Evolutionary conservation across 306 rosid species (phyloP).

Genomic region (Phaseolus lunatus): DNA sequence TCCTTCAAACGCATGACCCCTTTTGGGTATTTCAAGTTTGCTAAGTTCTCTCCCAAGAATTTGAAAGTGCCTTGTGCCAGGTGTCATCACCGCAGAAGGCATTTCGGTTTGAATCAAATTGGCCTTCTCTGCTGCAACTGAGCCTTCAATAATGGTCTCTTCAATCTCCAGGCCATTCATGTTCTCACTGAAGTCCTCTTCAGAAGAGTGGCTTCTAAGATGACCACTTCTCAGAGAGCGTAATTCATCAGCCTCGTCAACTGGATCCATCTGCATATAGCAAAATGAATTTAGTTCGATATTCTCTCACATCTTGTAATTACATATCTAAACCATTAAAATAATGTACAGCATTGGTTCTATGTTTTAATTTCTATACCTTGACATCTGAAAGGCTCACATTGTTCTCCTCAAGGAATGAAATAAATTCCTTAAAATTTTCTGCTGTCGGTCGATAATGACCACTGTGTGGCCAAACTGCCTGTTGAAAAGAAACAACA

Average conservation of each 20-base stretch:
- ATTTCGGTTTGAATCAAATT: conserved; percentile 41
- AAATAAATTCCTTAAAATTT: conserved; percentile 81
- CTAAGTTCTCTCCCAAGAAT: conserved; percentile 50
- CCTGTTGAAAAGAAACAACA: conserved; percentile 64
- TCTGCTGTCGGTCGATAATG: conserved; percentile 92
- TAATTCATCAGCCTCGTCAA: conserved; percentile 61
- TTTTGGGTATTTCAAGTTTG: conserved; percentile 68
- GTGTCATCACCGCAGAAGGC: conserved; percentile 43
- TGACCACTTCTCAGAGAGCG: conserved; percentile 61
- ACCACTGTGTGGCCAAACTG: conserved; percentile 99
- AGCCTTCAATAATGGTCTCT: conserved; percentile 48
- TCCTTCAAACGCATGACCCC: conserved; percentile 44
- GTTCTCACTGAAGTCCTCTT: conserved; percentile 67
- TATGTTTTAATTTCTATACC: conserved; percentile 58
- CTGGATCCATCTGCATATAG: conserved; percentile 75
- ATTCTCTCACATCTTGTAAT: conserved; percentile 17
- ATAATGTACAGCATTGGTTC: conserved; percentile 24
- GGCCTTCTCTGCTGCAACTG: conserved; percentile 39
- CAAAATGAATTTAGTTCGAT: conserved; percentile 46
- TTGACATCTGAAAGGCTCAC: conserved; percentile 83
- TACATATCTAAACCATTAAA: conserved; percentile 26
- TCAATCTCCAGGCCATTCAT: conserved; percentile 55
- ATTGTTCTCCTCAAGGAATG: conserved; percentile 84
- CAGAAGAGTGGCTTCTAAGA: conserved; percentile 76
- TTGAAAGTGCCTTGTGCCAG: conserved; percentile 45